Percentiles rank a stretch among this genome's conserved stretches.
These are phyloP conservation scores for Acrodontium crateriforme DNA, from an alignment of 2,329 filamentous ascomycete species.

Conservation along the genomic window DNA sequence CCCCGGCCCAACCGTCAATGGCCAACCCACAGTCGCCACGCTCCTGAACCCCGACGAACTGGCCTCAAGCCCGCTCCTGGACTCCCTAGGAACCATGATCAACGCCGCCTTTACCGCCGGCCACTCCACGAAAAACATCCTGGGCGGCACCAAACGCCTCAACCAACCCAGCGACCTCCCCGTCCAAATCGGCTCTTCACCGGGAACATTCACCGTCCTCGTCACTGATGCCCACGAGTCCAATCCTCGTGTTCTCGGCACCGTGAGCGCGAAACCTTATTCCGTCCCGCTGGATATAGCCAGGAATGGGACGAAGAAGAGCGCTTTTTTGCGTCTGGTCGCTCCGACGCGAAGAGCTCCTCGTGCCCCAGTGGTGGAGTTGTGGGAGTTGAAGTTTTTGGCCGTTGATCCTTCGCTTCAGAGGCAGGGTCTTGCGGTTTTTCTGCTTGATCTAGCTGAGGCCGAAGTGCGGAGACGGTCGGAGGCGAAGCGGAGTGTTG, in stretches of 20 bases:
- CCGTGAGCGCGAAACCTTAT: constrained; percentile 8
- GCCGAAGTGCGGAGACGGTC: constrained; percentile 6
- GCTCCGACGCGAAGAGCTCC: not conserved
- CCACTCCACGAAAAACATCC: no score
- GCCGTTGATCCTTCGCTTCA: constrained; percentile 7
- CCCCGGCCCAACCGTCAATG: constrained; percentile 6
- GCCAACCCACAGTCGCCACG: constrained; percentile 5
- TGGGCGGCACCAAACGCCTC: not conserved
- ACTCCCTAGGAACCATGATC: constrained; percentile 5
- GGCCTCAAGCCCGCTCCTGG: constrained; percentile 2
- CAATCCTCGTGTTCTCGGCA: constrained; percentile 3
- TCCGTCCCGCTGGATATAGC: constrained; percentile 1
- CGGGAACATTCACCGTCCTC: no score
- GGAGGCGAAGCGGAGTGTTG: constrained; percentile 1
- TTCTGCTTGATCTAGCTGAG: constrained; percentile 9
- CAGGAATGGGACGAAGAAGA: not conserved
- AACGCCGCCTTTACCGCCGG: constrained; percentile 8
- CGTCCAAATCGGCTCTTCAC: no score
- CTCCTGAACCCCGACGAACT: constrained; percentile 7
- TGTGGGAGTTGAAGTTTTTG: constrained; percentile 8
- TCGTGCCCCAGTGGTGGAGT: not conserved
- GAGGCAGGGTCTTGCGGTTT: constrained; percentile 7
- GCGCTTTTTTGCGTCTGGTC: constrained; percentile 2
- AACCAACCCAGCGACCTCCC: no score
- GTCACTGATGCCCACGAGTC: no score